Base-by-base conservation (phyloP, 176 grass and related monocot genomes). In the Elaeis guineensis region DNA sequence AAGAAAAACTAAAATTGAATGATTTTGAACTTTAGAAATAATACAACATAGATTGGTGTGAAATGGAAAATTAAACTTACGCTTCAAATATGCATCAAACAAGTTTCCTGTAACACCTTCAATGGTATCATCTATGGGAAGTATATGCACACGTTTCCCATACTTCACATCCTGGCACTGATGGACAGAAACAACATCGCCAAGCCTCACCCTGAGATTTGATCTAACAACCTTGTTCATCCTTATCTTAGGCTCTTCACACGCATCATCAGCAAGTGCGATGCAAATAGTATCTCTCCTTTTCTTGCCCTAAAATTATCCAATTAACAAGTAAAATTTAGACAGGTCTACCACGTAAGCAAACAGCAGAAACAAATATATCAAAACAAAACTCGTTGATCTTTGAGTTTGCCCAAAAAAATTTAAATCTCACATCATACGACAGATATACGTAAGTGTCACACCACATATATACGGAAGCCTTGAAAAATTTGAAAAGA, bases 21-120 rank as follows among this genome's bases (percentile, higher is more conserved):
- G 35, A 44, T 44, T 44, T 44, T 44, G 11, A 44, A 44, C 9
- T 44, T 23, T 44, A 44, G 35, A 44, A 44, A 44, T 0, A 12
- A 44, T 44, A 44, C 11, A 3, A 44, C 12, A 44, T 44, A 26
- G 21, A 24, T 28, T 2, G 5, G 15, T 2, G 2, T 26, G 25
- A 30, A n/a, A 59, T 24, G 3, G 35, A 59, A 26, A 5, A 59
- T 3, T 26, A 59, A 59, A 59, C 57, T n/a, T 59, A 59, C 57
- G 57, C 24, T 59, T 59, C 57, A 59, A 59, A 26, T n/a, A 59
- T 26, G 23, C 57, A 59, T 59, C 57, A 59, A 59, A 59, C 57
- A 59, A 59, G 57, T 28, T 59, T 17, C 57, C 57, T 29, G 57
- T 59, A 17, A 59, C 15, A 3, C 57, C 57, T 59, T 59, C 57